phyloP scores from a whole-genome alignment of 495 filamentous ascomycete species.

The Penicillium ucsense region DNA sequence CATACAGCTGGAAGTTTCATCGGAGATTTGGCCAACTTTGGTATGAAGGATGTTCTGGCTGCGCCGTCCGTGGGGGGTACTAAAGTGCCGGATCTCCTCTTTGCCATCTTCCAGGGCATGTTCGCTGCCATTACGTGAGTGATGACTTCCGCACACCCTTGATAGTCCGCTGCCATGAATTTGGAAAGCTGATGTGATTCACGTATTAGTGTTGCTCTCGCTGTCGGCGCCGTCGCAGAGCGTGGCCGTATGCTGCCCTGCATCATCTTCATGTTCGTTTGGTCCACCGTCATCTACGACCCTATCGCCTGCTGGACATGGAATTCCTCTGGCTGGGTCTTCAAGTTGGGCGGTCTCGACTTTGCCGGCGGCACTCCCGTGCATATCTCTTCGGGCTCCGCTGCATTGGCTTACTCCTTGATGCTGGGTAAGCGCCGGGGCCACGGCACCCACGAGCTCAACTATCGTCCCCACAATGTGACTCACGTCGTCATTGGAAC shows the following conservation, averaged over 20 bases:
- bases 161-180: too few relatives aligned
- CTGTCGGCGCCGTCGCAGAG: slow-evolving; percentile 86
- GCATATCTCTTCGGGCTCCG: slow-evolving; percentile 84
- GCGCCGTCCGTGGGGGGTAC: slow-evolving; percentile 72
- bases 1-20: slow-evolving; percentile 75
- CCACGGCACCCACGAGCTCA: slow-evolving; percentile 79
- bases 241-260: slow-evolving; percentile 90
- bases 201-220: slow-evolving; percentile 62
- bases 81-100: slow-evolving; percentile 80
- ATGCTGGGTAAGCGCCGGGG: slow-evolving; percentile 78
- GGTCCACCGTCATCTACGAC: slow-evolving; percentile 90
- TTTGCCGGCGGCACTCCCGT: slow-evolving; percentile 96
- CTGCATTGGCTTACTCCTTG: slow-evolving; percentile 79
- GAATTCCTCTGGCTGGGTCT: slow-evolving; percentile 82
- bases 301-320: slow-evolving; percentile 98
- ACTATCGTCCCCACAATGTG: slow-evolving; percentile 96
- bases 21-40: slow-evolving; percentile 78
- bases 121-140: slow-evolving; percentile 87
- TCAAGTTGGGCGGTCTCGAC: slow-evolving; percentile 76
- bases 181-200: too few relatives aligned
- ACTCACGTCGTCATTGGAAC: slow-evolving; percentile 95
- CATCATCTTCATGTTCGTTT: slow-evolving; percentile 94
- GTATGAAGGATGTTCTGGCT: slow-evolving; percentile 70
- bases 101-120: slow-evolving; percentile 96
- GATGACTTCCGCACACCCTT: too few relatives aligned